Evolutionary conservation across 1,284 basidiomycete species (phyloP), one percentile per base, ranked within the genome.

Genomic region (Marasmius fiardii): DNA sequence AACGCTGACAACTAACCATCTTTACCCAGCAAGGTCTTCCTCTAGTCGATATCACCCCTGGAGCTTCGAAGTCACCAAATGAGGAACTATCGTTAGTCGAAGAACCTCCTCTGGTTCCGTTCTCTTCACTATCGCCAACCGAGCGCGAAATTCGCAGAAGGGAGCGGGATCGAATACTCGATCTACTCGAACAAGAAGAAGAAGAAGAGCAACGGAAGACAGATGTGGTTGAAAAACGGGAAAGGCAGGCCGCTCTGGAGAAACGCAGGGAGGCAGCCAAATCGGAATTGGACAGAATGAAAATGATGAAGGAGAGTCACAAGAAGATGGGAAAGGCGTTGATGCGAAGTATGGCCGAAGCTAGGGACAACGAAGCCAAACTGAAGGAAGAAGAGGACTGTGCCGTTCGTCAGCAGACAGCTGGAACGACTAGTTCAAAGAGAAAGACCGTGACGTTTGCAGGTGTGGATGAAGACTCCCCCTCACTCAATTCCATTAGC

Each of bases 311-410:
- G 55, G 84, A 84, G 56, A 72, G 88, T 64, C 86, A 89, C 66
- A 88, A 82, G 72, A 88, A 82, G 69, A 88, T 91, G 86, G 89
- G 87, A 1, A 83, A 78, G 60, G 83, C 86, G 0, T 72, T 91
- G 39, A 59, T 90, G 39, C 68, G 69, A 52, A 79, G 77, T 56
- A 63, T 80, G 47, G 69, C 74, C 3, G 69, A 76, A 44, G 68
- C 73, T n/a, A 71, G 71, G 20, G 74, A 75, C 56, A 64, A 68
- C 49, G 76, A 74, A 60, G 28, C 33, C 28, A 63, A 53, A 53
- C 54, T 54, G 64, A 69, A 61, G 62, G 68, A 67, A 59, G 62
- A 67, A 57, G 63, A 68, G 6, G 48, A 31, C 8, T 8, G 18
- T 14, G 14, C 24, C 18, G 28, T 55, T 4, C 37, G 3, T 34